Evolutionary conservation across 306 rosid species (phyloP).

Genomic region (Cucumis cinereus): DNA sequence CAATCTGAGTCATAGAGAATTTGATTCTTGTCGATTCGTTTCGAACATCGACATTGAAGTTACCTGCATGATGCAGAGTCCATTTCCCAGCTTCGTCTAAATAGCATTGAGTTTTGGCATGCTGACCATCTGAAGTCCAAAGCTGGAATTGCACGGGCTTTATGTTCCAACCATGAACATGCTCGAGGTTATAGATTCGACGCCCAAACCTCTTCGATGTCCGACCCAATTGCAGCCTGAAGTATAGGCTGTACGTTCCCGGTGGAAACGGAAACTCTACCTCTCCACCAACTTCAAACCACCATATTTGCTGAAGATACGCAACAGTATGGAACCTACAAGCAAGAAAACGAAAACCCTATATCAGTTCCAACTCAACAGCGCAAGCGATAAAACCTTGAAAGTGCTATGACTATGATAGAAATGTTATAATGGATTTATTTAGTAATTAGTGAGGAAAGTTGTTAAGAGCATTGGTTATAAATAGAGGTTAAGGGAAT

Average conservation of each 20-base stretch:
- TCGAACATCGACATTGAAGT: constrained; percentile 53
- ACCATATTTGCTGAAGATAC: constrained; percentile 91
- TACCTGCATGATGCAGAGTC: constrained; percentile 64
- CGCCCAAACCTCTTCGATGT: constrained; percentile 67
- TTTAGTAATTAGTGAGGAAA: too few relatives aligned
- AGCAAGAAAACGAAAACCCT: not conserved
- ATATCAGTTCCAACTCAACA: not conserved
- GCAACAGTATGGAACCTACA: constrained; percentile 59
- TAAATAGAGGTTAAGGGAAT: too few relatives aligned
- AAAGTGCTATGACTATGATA: not conserved
- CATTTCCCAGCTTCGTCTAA: constrained; percentile 62
- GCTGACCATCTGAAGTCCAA: constrained; percentile 76
- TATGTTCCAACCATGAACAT: constrained; percentile 86
- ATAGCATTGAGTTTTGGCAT: constrained; percentile 48
- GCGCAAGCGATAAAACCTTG: not conserved
- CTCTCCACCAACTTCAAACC: constrained; percentile 97
- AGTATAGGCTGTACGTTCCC: constrained; percentile 70
- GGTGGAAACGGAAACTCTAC: constrained; percentile 84
- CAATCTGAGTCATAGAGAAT: constrained; percentile 92
- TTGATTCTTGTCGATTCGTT: constrained; percentile 47
- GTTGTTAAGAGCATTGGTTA: too few relatives aligned
- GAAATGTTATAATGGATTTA: too few relatives aligned
- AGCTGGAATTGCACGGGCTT: constrained; percentile 82
- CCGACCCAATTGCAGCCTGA: constrained; percentile 60
- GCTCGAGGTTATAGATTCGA: constrained; percentile 51